These are phyloP conservation scores for Myriosclerotinia scirpicola DNA, from an alignment of 2,329 filamentous ascomycete species.

Conservation along the genomic window DNA sequence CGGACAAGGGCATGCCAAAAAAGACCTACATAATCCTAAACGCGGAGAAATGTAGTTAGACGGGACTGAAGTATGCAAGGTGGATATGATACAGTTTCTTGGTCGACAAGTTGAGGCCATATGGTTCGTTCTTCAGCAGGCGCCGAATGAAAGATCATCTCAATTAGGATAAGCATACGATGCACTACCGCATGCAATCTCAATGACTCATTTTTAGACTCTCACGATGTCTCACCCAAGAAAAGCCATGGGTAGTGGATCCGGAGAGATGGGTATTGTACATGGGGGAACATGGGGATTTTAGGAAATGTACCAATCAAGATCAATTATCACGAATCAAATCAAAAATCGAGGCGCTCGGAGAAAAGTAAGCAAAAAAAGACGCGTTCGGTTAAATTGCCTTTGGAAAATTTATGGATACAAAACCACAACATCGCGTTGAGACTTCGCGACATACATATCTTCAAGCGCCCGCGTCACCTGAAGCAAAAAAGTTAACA, in stretches of 20 bases:
- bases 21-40: conserved; percentile 36
- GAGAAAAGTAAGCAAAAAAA: conserved; percentile 13
- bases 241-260: conserved; percentile 2
- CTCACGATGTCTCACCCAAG: neutral
- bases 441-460: conserved; percentile 25
- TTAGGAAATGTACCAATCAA: conserved; percentile 7
- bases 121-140: conserved; percentile 40
- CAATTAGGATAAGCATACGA: conserved; percentile 26
- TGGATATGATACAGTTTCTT: conserved; percentile 38
- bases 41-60: conserved; percentile 33
- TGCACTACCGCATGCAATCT: conserved; percentile 35
- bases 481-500: conserved; percentile 4
- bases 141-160: conserved; percentile 30
- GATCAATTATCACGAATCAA: neutral
- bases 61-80: conserved; percentile 24
- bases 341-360: conserved; percentile 1
- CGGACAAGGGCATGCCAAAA: neutral
- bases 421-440: conserved; percentile 10
- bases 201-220: conserved; percentile 40
- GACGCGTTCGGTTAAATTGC: conserved; percentile 16
- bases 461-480: conserved; percentile 35
- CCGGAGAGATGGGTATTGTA: conserved; percentile 2
- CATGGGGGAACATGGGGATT: conserved; percentile 8
- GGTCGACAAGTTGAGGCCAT: conserved; percentile 37
- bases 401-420: neutral